Base-by-base conservation (phyloP, 2,329 filamentous ascomycete species). In the Chalara sp. region DNA sequence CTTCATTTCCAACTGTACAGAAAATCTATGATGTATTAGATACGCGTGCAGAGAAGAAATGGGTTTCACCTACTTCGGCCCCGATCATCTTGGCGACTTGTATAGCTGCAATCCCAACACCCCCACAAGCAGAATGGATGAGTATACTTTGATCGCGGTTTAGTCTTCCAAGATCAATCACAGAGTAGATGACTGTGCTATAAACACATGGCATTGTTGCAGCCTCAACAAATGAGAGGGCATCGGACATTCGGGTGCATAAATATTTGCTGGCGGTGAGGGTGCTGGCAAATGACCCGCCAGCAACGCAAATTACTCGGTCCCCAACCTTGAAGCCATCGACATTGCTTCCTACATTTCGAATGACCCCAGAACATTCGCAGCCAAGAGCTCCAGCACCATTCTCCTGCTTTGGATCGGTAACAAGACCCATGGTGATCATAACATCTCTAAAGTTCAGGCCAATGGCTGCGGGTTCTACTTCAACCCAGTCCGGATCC, bases 121-220 rank as follows among this genome's bases (percentile, higher is more conserved):
- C 62, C 5, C 66, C 65, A 6, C 61, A 51, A 2, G 58, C 67
- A 3, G 58, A 55, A 21, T 65, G 59, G 5, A 71, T 63, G 1
- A 71, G 46, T 5, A 70, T 48, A 3, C 39, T 55, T 35, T 39
- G 35, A 39, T 29, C 41, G 2, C 10, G 10, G 21, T 10, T 44
- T 8, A 44, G 10, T 29, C 51, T 13, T 49, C 44, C 56, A 7
- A 54, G 32, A 8, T 53, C 40, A 21, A 53, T 46, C 12, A 59
- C 32, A 10, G 41, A 37, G 32, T 58, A 53, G 42, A 59, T 51
- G 4, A 52, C 55, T 3, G 47, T 48, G 47, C 32, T n/a, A 32
- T 56, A 54, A 1, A 68, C 63, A 3, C 70, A 68, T 0, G 72
- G 70, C 4, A 69, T 58, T 8, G 69, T 58, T 0, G 72, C 70